Conservation (phyloP, 495 filamentous ascomycete genomes). For the Aspergillus funiculosus region DNA sequence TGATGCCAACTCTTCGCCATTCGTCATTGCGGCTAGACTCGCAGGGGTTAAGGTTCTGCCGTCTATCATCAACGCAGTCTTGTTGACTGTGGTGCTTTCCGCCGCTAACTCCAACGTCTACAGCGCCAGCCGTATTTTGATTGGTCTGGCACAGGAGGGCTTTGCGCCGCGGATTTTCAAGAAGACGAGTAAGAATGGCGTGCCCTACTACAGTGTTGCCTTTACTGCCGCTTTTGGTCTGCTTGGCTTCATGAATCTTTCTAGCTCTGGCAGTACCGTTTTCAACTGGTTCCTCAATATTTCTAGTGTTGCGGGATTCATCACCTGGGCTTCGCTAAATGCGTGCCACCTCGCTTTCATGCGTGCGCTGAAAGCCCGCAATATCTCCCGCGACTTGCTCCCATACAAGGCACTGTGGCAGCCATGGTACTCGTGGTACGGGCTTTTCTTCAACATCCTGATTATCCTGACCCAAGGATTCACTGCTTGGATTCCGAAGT, state of each 20-base stretch:
- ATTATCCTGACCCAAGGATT: constrained; percentile 68
- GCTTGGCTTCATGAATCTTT: constrained; percentile 48
- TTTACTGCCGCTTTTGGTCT: constrained; percentile 48
- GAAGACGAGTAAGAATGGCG: constrained; percentile 42
- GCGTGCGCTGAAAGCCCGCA: constrained; percentile 51
- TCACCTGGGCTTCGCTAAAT: constrained; percentile 58
- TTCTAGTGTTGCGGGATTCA: constrained; percentile 59
- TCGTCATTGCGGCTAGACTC: constrained; percentile 56
- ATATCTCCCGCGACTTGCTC: constrained; percentile 50
- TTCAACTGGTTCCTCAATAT: constrained; percentile 61
- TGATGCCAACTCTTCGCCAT: constrained; percentile 62
- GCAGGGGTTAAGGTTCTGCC: constrained; percentile 63
- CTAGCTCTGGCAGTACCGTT: constrained; percentile 42
- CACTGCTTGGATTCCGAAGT: constrained; percentile 56
- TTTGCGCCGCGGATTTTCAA: constrained; percentile 55
- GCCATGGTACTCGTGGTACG: constrained; percentile 55
- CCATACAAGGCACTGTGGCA: constrained; percentile 55
- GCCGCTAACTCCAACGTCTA: constrained; percentile 80
- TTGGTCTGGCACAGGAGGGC: constrained; percentile 56
- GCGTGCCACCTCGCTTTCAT: constrained; percentile 58
- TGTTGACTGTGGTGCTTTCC: constrained; percentile 66
- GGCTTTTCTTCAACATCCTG: constrained; percentile 58
- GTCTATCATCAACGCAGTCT: constrained; percentile 71
- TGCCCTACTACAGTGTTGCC: constrained; percentile 48
- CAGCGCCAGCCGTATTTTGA: constrained; percentile 61